Conservation (phyloP, 495 filamentous ascomycete genomes). For the Penicillium dipodomyicola region DNA sequence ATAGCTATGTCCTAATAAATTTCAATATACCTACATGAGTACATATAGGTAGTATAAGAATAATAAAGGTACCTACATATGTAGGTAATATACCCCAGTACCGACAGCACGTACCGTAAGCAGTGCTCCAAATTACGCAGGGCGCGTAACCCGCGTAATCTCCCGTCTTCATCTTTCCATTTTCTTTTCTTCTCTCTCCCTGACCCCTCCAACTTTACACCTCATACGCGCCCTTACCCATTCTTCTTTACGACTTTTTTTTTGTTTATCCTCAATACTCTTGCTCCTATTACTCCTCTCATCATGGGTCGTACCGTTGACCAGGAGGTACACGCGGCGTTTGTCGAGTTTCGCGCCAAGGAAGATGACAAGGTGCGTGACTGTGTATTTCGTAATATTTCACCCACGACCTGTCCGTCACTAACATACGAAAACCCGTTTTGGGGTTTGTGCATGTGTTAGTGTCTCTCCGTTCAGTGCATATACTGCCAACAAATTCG, state of each 20-base stretch:
- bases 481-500: conserved; percentile 59
- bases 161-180: conserved; percentile 32
- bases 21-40: neutral
- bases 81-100: neutral
- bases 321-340: conserved; percentile 57
- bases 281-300: conserved; percentile 13
- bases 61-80: neutral
- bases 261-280: neutral
- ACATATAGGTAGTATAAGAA: neutral
- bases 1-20: neutral
- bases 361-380: conserved; percentile 59
- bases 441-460: conserved; percentile 22
- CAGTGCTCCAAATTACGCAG: conserved; percentile 31
- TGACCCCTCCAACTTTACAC: conserved; percentile 14
- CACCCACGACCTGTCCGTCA: conserved; percentile 32
- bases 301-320: conserved; percentile 58
- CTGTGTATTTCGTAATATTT: conserved; percentile 52
- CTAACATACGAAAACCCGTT: conserved; percentile 34
- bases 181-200: conserved; percentile 25
- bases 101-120: conserved; percentile 8
- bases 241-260: conserved; percentile 7
- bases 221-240: conserved; percentile 13
- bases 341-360: conserved; percentile 60
- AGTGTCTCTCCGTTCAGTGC: conserved; percentile 60
- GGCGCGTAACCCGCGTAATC: conserved; percentile 23